phyloP scores from a whole-genome alignment of 2,329 filamentous ascomycete species.

The Cucurbitaria berberidis region DNA sequence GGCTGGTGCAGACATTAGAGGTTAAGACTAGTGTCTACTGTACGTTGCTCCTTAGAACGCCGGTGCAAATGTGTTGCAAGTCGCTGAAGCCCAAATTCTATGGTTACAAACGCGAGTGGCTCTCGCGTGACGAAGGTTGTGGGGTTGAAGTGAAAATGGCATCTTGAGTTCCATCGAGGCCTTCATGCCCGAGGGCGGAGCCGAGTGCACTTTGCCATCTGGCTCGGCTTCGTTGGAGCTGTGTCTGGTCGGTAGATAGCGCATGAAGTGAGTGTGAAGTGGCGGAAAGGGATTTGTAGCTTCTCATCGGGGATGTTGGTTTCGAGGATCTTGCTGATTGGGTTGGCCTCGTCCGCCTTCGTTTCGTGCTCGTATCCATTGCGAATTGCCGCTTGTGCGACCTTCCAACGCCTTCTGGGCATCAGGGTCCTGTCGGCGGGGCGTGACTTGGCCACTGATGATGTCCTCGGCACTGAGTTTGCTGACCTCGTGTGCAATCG shows the following conservation, averaged over 20 bases:
- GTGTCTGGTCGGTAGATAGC: constrained; percentile 9
- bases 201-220: constrained; percentile 15
- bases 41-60: constrained; percentile 41
- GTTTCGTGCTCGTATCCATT: constrained; percentile 46
- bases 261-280: constrained; percentile 7
- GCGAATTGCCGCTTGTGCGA: constrained; percentile 48
- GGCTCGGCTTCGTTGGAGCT: constrained; percentile 21
- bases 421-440: constrained; percentile 51
- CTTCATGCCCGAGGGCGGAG: constrained; percentile 20
- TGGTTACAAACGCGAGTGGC: constrained; percentile 40
- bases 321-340: constrained; percentile 47
- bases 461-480: constrained; percentile 64
- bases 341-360: constrained; percentile 45
- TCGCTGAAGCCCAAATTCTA: constrained; percentile 35
- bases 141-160: constrained; percentile 17
- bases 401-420: constrained; percentile 56
- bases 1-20: constrained; percentile 44
- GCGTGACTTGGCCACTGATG: constrained; percentile 30
- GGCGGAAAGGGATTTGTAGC: constrained; percentile 7
- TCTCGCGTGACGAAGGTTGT: constrained; percentile 28
- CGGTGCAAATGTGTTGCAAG: constrained; percentile 34
- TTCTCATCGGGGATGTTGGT: constrained; percentile 47
- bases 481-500: constrained; percentile 75
- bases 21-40: constrained; percentile 36
- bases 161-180: constrained; percentile 15